Evolutionary conservation across 2,329 filamentous ascomycete species (phyloP).

Genomic region (Escovopsis sp.): DNA sequence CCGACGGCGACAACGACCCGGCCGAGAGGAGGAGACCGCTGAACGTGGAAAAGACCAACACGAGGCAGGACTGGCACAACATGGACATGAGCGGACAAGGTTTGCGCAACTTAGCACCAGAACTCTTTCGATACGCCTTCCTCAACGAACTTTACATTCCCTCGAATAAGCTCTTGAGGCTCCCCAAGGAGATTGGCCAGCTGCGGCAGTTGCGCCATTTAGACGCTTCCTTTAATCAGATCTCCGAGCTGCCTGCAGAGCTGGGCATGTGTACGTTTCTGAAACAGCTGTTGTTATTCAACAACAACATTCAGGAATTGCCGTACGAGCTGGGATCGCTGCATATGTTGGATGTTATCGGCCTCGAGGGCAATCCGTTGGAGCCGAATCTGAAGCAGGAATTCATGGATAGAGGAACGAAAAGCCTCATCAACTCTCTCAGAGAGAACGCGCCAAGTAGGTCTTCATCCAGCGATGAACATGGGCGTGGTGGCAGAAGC

Average conservation of each 20-base stretch:
- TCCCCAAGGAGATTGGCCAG: slow-evolving; percentile 71
- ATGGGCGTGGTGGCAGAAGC: too few species aligned
- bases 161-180: slow-evolving; percentile 69
- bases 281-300: slow-evolving; percentile 71
- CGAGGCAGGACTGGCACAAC: slow-evolving; percentile 77
- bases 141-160: slow-evolving; percentile 85
- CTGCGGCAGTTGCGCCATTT: slow-evolving; percentile 69
- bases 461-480: slow-evolving; percentile 16
- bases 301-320: slow-evolving; percentile 71
- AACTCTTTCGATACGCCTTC: slow-evolving; percentile 78
- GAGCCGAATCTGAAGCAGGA: slow-evolving; percentile 62
- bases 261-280: slow-evolving; percentile 94
- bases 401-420: slow-evolving; percentile 76
- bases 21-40: slow-evolving; percentile 45
- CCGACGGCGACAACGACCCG: slow-evolving; percentile 35
- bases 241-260: slow-evolving; percentile 70
- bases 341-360: slow-evolving; percentile 75
- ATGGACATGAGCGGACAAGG: slow-evolving; percentile 95
- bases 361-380: slow-evolving; percentile 82
- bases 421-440: slow-evolving; percentile 66
- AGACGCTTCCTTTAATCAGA: slow-evolving; percentile 77
- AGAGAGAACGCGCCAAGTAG: slow-evolving; percentile 74
- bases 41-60: slow-evolving; percentile 49
- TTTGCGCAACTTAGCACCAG: slow-evolving; percentile 61
- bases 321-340: slow-evolving; percentile 81